Conservation (phyloP, 1,284 basidiomycete species). For the Papiliotrema nemorosa region DNA sequence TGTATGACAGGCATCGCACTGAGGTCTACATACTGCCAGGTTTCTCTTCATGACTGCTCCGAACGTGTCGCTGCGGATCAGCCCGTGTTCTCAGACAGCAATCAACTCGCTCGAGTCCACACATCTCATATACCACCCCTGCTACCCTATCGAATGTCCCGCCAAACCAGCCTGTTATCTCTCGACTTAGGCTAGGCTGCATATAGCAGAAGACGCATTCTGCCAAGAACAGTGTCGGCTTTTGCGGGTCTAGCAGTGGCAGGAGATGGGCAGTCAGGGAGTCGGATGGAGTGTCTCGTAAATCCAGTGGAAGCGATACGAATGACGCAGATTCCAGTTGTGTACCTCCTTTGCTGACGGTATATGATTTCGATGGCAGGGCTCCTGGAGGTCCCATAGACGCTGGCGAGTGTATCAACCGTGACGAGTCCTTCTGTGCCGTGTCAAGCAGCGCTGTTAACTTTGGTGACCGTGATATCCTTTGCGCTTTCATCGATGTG, state of each 20-base stretch:
- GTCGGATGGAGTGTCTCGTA: constrained; percentile 56
- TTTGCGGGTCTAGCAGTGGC: constrained; percentile 57
- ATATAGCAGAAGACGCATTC: constrained; percentile 95
- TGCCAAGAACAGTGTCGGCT: constrained; percentile 78
- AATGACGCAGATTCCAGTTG: constrained; percentile 64
- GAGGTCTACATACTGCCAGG: constrained; percentile 58
- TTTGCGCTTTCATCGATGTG: constrained; percentile 75
- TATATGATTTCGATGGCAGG: constrained; percentile 18
- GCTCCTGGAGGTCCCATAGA: neutral
- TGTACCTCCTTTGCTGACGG: constrained; percentile 60
- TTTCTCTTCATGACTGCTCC: constrained; percentile 84
- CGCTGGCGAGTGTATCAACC: neutral
- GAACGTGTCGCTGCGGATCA: constrained; percentile 62
- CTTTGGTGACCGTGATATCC: constrained; percentile 66
- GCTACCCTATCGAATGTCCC: constrained; percentile 52
- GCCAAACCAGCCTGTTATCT: constrained; percentile 71
- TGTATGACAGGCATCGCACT: neutral
- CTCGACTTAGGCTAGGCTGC: constrained; percentile 57
- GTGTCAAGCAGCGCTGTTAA: constrained; percentile 41
- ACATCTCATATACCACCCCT: constrained; percentile 82
- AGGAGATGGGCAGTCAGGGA: constrained; percentile 18
- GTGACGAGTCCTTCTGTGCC: neutral
- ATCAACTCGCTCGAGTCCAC: constrained; percentile 58
- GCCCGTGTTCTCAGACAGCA: neutral
- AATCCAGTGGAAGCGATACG: constrained; percentile 69